Base-by-base conservation (phyloP, 371 early-diverging fungal species). In the Chytridiales sp. region DNA sequence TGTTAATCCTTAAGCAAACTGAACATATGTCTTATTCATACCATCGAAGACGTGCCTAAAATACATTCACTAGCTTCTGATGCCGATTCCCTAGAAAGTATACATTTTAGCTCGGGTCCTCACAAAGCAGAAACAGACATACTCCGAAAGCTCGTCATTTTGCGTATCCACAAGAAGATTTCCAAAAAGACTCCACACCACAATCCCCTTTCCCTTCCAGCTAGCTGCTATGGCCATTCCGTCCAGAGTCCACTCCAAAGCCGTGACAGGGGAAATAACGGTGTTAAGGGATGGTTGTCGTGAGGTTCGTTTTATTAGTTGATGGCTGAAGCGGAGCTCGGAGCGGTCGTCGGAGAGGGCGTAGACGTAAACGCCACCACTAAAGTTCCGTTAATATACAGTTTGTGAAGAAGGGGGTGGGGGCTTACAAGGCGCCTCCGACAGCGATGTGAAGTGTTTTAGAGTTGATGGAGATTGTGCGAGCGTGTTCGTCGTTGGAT, bases 121-220 rank as follows among this genome's bases (percentile, higher is more conserved):
- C 38, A 13, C 55, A 41, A 41, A 27, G 13, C 19, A n/a, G 48
- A 11, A 15, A 27, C 24, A 4, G 17, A 6, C 34, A 13, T 13
- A 56, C 56, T 41, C 17, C 26, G 34, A 40, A 31, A 46, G 36
- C 29, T 22, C 9, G 9, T 38, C 22, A 19, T 32, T 24, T 41
- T 84, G 83, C 1, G 87, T 79, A 31, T 83, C 76, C 50, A 83
- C 82, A 4, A 92, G 60, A n/a, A 86, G 66, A 2, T 78, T 70
- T 5, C 93, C 93, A 66, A 83, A 92, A 1, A 86, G 86, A 74
- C 89, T 90, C 89, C 90, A 91, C 3, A 90, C 69, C 1, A 87
- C 78, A 19, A 90, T 57, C 15, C 92, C 86, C 31, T 80, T 82
- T 42, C 66, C 53, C 31, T 64, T 70, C 75, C 83, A 88, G 24